Conservation (phyloP, 2,329 filamentous ascomycete species). For the Exophiala oligosperma region DNA sequence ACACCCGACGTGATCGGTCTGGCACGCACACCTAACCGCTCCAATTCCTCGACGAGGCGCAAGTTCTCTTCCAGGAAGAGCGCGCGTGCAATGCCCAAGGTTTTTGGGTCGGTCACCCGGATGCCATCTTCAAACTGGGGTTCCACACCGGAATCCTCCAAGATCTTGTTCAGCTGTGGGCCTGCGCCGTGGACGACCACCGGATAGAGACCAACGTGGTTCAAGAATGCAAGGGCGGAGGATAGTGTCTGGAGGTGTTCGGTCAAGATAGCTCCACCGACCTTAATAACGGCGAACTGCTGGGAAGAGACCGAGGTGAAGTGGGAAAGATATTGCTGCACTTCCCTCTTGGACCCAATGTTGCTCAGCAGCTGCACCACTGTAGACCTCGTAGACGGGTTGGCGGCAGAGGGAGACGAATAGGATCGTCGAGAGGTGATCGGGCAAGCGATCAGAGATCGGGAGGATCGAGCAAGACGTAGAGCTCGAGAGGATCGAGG, state of each 20-base stretch:
- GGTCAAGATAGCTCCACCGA: conserved; percentile 92
- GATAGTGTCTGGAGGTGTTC: conserved; percentile 92
- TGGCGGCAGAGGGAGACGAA: conserved; percentile 47
- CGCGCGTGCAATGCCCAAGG: conserved; percentile 83
- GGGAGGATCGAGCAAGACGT: conserved; percentile 39
- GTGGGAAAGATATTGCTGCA: conserved; percentile 95
- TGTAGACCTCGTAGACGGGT: conserved; percentile 71
- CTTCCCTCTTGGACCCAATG: conserved; percentile 93
- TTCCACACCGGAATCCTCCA: conserved; percentile 88
- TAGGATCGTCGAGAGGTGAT: conserved; percentile 39
- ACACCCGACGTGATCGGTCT: conserved; percentile 87
- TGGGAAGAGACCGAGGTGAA: conserved; percentile 96
- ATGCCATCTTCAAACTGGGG: conserved; percentile 97
- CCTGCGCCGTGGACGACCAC: conserved; percentile 95
- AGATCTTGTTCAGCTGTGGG: conserved; percentile 87
- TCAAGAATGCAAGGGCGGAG: conserved; percentile 83
- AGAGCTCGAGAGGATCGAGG: conserved; percentile 18
- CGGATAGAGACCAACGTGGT: conserved; percentile 91
- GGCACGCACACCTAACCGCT: conserved; percentile 84
- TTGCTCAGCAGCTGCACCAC: conserved; percentile 91
- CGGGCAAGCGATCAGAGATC: conserved; percentile 13
- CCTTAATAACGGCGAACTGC: conserved; percentile 98
- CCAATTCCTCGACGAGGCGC: conserved; percentile 84
- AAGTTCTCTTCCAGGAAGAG: conserved; percentile 95
- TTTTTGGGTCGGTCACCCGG: conserved; percentile 92